Evolutionary conservation across 2,329 filamentous ascomycete species (phyloP).

Genomic region (Oidium heveae): DNA sequence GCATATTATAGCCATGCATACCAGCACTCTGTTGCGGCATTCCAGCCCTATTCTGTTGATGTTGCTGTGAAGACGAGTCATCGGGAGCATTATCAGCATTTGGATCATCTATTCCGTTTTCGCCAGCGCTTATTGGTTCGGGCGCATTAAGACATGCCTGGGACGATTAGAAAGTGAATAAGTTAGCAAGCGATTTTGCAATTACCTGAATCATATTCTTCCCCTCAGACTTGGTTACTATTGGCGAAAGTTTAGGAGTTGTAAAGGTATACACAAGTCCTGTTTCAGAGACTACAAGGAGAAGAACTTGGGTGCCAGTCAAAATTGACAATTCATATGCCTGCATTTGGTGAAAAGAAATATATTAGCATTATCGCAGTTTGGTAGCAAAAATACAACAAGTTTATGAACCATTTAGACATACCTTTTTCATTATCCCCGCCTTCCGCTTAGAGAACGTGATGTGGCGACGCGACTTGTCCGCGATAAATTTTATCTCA

Average conservation of each 20-base stretch:
- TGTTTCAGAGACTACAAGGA: conserved; percentile 91
- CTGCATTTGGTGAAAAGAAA: conserved; percentile 20
- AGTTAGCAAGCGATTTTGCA: background rate
- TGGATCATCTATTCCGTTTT: conserved; percentile 54
- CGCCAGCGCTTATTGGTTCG: conserved; percentile 57
- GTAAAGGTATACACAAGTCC: conserved; percentile 96
- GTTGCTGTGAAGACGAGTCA: conserved; percentile 53
- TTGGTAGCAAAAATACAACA: background rate
- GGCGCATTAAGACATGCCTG: conserved; percentile 93
- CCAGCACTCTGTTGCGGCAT: conserved; percentile 34
- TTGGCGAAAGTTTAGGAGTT: conserved; percentile 89
- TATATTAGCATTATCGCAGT: background rate
- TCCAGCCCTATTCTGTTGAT: conserved; percentile 32
- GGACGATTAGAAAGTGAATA: conserved; percentile 13
- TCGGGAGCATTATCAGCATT: conserved; percentile 76
- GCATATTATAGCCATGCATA: conserved; percentile 41
- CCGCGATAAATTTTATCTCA: conserved; percentile 99
- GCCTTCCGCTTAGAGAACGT: conserved; percentile 99
- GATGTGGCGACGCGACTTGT: conserved; percentile 97
- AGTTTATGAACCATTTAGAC: conserved; percentile 13
- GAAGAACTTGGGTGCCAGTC: conserved; percentile 87
- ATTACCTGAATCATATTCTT: conserved; percentile 94
- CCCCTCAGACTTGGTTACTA: conserved; percentile 94
- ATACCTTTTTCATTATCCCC: conserved; percentile 99
- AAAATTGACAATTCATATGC: conserved; percentile 94